phyloP scores from a whole-genome alignment of 345 rosid species.

The Gynandropsis gynandra region DNA sequence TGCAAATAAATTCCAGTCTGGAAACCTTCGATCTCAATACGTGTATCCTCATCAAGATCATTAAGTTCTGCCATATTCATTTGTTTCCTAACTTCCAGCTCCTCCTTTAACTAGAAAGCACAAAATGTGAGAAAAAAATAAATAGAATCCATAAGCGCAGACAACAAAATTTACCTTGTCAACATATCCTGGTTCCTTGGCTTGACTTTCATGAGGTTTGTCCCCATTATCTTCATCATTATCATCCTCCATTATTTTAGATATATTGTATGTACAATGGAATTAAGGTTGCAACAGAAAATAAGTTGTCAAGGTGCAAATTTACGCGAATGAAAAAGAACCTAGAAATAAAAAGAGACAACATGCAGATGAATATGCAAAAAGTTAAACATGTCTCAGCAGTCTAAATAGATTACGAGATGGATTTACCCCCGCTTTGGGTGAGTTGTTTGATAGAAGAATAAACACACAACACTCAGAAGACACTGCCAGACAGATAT shows the following conservation, averaged over 20 bases:
- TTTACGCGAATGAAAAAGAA: constrained; percentile 8
- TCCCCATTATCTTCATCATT: constrained; percentile 37
- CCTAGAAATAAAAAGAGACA: constrained; percentile 6
- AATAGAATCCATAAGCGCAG: constrained; percentile 12
- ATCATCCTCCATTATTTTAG: constrained; percentile 58
- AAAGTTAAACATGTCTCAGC: too few species aligned
- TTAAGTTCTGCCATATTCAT: constrained; percentile 67
- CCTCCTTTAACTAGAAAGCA: constrained; percentile 70
- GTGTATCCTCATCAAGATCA: constrained; percentile 69
- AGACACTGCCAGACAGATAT: too few species aligned
- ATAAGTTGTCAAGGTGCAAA: constrained; percentile 15
- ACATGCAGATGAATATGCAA: constrained; percentile 8
- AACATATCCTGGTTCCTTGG: constrained; percentile 49
- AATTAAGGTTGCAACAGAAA: constrained; percentile 46
- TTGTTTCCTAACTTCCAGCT: constrained; percentile 69
- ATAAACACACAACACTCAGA: too few species aligned
- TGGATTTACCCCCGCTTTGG: too few species aligned
- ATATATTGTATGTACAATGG: constrained; percentile 45
- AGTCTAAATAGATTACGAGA: too few species aligned
- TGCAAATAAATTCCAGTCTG: constrained; percentile 68
- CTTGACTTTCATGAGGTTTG: constrained; percentile 37
- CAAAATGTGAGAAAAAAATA: constrained; percentile 23
- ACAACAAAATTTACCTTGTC: constrained; percentile 55
- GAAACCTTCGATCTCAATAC: constrained; percentile 82
- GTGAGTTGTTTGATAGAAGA: too few species aligned